Evolutionary conservation across 352 stramenopile species (phyloP).

Genomic region (Thalassiosira mediterranea): DNA sequence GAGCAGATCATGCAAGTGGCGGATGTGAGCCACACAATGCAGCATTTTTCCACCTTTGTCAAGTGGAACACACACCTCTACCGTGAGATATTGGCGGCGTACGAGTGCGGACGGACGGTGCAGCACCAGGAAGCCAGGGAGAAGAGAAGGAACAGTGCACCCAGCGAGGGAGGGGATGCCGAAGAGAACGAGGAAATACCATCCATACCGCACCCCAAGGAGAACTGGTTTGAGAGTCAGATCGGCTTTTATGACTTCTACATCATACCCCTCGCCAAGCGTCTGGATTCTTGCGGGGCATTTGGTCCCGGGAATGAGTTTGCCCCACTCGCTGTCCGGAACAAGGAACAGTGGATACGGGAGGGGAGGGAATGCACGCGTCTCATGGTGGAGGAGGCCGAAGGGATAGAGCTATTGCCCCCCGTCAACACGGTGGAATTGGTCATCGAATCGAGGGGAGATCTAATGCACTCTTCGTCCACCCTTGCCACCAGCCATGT

Average conservation of each 20-base stretch:
- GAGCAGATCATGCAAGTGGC: conserved; percentile 61
- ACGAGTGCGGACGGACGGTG: conserved; percentile 18
- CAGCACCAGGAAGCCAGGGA: not conserved
- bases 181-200: conserved; percentile 8
- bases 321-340: conserved; percentile 18
- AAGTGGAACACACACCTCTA: conserved; percentile 49
- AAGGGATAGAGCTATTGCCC: conserved; percentile 16
- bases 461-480: not conserved
- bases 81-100: conserved; percentile 35
- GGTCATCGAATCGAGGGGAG: not conserved
- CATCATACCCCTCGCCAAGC: conserved; percentile 48
- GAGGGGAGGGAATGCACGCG: conserved; percentile 25
- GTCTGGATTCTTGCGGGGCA: conserved; percentile 40
- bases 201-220: conserved; percentile 16
- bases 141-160: no score
- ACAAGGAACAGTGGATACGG: conserved; percentile 38
- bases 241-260: conserved; percentile 54
- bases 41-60: conserved; percentile 40
- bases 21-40: conserved; percentile 57
- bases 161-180: not conserved
- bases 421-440: conserved; percentile 3
- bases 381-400: conserved; percentile 27
- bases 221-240: conserved; percentile 50
- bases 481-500: not conserved
- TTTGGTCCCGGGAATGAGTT: conserved; percentile 24